phyloP scores from a whole-genome alignment of 2,329 filamentous ascomycete species.

The Dactylella cylindrospora region DNA sequence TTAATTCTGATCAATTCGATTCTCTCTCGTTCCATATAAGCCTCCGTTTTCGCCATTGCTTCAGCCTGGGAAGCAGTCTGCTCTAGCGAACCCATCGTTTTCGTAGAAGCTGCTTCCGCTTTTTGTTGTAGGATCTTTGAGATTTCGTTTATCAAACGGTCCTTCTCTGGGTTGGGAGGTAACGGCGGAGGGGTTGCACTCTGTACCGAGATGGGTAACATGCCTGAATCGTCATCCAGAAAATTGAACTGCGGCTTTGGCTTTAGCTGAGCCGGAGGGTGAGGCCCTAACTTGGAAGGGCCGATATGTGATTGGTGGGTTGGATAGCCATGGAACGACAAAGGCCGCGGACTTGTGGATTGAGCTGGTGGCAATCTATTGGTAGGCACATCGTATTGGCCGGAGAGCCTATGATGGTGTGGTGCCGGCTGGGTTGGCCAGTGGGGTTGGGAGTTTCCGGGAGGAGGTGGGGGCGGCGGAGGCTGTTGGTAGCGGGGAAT shows the following conservation, averaged over 20 bases:
- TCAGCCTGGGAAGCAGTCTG: conserved; percentile 76
- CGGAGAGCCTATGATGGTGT: conserved; percentile 25
- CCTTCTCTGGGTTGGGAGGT: conserved; percentile 93
- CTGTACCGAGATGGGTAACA: conserved; percentile 50
- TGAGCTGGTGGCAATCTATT: conserved; percentile 16
- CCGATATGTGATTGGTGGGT: conserved; percentile 42
- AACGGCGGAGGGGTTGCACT: conserved; percentile 74
- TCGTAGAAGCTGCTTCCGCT: conserved; percentile 67
- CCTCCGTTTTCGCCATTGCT: conserved; percentile 71
- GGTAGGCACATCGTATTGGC: conserved; percentile 13
- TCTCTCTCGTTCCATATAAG: conserved; percentile 72
- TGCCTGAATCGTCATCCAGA: conserved; percentile 54
- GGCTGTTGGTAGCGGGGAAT: conserved; percentile 27
- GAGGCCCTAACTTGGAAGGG: conserved; percentile 52
- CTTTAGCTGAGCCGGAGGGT: conserved; percentile 51
- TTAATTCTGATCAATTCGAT: conserved; percentile 70
- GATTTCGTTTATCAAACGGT: conserved; percentile 76
- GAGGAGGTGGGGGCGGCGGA: conserved; percentile 36
- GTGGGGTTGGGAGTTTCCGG: conserved; percentile 28
- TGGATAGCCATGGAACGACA: conserved; percentile 49
- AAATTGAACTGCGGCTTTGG: conserved; percentile 57
- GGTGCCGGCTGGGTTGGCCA: conserved; percentile 32
- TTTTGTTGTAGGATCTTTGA: conserved; percentile 69
- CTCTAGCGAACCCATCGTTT: conserved; percentile 72
- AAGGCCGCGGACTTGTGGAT: conserved; percentile 35